Evolutionary conservation across 106 monocot genomes (phyloP), one percentile per base, ranked within the genome.

Genomic region (Allium cepa): DNA sequence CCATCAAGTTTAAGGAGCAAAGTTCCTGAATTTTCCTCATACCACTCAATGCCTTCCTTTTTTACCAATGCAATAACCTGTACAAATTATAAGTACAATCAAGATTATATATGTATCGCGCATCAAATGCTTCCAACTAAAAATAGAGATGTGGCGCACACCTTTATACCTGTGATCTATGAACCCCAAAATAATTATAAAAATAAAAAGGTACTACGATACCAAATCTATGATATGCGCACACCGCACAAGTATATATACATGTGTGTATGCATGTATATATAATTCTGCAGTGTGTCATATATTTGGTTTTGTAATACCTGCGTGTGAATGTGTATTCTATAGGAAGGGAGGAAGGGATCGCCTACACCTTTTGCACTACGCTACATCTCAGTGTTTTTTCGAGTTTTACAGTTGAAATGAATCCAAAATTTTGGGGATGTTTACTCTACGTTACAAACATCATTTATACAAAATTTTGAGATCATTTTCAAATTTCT

Each of bases 11-110:
- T 45, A 11, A 99, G 74, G 5, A 90, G 49, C 50, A 99, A 58
- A 27, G 89, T 81, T 63, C 97, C 97, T 14, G 82, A 61, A 73
- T 99, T 92, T 69, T 92, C 97, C 70, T 81, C 84, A 17, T 63
- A 70, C 87, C 87, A 99, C 52, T 82, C 50, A n/a, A 97, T 82
- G 4, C 71, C 86, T 83, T 99, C 97, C 57, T 79, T 90, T 53
- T 71, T 55, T 26, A 69, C 68, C 13, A 99, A 80, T 3, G 45
- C 55, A 27, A 82, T 77, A 9, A 78, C 97, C 97, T 99, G 78
- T n/a, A 69, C 58, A 10, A 57, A 56, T 7, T 46, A 73, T 9
- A 16, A 36, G 36, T 36, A 36, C 36, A 36, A 5, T 36, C 5
- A 36, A 36, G 36, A 36, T 36, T 36, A 36, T 5, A 36, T 36